A percentile compares a stretch with the other conserved stretches of the same genome.
phyloP scores from a whole-genome alignment of 2,329 filamentous ascomycete genomes.

The Paramyrothecium sp. region DNA sequence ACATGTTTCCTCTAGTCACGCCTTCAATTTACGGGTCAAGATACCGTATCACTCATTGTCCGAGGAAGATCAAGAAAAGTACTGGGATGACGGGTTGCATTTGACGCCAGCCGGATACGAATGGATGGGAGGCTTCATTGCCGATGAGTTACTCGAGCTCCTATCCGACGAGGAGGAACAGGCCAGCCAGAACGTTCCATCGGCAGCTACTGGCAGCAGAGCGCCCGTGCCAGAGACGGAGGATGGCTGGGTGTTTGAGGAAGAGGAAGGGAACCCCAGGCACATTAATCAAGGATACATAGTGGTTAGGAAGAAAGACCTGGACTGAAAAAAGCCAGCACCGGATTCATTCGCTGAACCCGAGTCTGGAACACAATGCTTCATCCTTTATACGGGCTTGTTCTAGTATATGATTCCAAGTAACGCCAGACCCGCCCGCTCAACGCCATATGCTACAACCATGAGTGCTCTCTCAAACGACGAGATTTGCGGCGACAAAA shows the following conservation, averaged over 20 bases:
- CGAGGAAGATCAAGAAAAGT: conserved; percentile 40
- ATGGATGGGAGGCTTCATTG: conserved; percentile 58
- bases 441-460: conserved; percentile 14
- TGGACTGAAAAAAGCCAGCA: conserved; percentile 36
- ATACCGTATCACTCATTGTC: conserved; percentile 54
- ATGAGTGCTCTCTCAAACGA: conserved; percentile 26
- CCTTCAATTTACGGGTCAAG: conserved; percentile 53
- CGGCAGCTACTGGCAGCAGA: neutral
- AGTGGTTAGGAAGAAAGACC: conserved; percentile 49
- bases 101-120: conserved; percentile 59
- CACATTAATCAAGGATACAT: conserved; percentile 52
- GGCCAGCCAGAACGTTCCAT: neutral
- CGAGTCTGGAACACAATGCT: conserved; percentile 14
- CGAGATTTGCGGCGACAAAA: conserved; percentile 55
- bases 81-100: conserved; percentile 64
- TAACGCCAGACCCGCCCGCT: conserved; percentile 9
- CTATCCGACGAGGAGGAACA: conserved; percentile 15
- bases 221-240: conserved; percentile 25
- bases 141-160: conserved; percentile 48
- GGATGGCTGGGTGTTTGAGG: conserved; percentile 40
- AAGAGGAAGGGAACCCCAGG: conserved; percentile 47
- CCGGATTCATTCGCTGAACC: conserved; percentile 9
- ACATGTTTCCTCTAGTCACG: conserved; percentile 40
- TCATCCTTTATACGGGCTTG: conserved; percentile 11
- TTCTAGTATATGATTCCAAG: conserved; percentile 1